phyloP scores from a whole-genome alignment of 345 rosid species.

The Lepidium africanum region DNA sequence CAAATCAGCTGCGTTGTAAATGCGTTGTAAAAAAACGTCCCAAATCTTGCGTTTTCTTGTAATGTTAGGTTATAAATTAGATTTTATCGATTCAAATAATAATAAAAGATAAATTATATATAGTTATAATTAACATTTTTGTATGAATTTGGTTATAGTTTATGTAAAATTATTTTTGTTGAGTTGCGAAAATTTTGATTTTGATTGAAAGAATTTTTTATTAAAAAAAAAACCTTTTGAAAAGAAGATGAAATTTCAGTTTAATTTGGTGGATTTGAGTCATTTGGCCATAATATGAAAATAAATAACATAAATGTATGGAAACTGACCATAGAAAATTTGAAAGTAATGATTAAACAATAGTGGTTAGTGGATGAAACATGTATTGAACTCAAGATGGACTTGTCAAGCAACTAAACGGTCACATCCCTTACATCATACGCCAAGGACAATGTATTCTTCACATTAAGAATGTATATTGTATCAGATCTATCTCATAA shows the following conservation, averaged over 20 bases:
- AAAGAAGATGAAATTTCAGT: background rate
- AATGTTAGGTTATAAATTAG: too few relatives aligned
- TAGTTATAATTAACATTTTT: too few relatives aligned
- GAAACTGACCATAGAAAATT: background rate
- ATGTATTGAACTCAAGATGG: background rate
- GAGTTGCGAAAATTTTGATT: too few relatives aligned
- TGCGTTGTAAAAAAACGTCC: too few relatives aligned
- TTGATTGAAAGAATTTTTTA: background rate
- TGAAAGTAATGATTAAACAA: background rate
- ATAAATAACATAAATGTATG: too few relatives aligned
- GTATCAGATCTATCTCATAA: background rate
- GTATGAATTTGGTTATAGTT: too few relatives aligned
- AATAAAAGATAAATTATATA: too few relatives aligned
- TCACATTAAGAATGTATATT: background rate
- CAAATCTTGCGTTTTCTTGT: too few relatives aligned
- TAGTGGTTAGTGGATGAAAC: constrained; percentile 3
- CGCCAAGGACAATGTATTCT: background rate
- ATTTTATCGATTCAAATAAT: too few relatives aligned
- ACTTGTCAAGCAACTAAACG: constrained; percentile 19
- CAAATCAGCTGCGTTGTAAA: too few relatives aligned
- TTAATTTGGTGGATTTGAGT: background rate
- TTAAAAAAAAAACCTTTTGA: background rate
- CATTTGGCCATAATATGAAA: too few relatives aligned
- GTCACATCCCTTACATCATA: constrained; percentile 20
- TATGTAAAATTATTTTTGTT: too few relatives aligned